Evolutionary conservation across 805 yeast genomes (phyloP), one percentile per base, ranked within the genome.

Genomic region (Blastobotrys attinorum): DNA sequence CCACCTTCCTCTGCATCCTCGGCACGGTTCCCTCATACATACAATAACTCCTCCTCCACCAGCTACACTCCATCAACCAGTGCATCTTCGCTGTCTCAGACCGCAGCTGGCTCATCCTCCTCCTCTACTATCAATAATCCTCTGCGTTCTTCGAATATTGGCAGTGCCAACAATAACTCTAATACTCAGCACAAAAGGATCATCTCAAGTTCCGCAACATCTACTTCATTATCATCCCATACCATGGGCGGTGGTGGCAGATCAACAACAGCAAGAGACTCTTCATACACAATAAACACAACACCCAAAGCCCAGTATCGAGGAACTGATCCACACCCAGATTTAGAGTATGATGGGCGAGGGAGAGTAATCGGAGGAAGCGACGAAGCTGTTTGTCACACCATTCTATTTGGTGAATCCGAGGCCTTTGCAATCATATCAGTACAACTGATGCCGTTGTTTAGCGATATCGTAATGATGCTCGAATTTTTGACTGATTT

Each of bases 381-480:
- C 0, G 56, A 76, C 8, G 96, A 88, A 59, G 75, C 88, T 37
- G 69, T 88, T 31, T 76, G 89, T 44, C 97, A 89, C 62, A 74
- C 83, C 2, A 66, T 85, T 21, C 59, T 87, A 13, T 80, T 79
- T 59, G 71, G 71, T 46, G 71, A 75, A 3, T 56, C 66, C 16
- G 65, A 60, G 17, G 63, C 63, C 36, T 61, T 67, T 17, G 64
- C 70, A 15, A 62, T 57, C 22, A 72, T 71, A 43, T 59, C 74
- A n/a, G 58, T 77, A 15, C 56, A 72, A 33, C 64, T 76, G n/a
- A 52, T 81, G 21, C 86, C 86, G 0, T 53, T 80, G 39, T 60
- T 77, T 44, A 76, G 72, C 25, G 73, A 73, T 48, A 63, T 77
- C 31, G 62, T 62, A 25, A 54, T 60, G 2, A 70, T 71, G 8